Evolutionary conservation across 1,284 basidiomycete genomes (phyloP).

Genomic region (Apiotrichum laibachii): DNA sequence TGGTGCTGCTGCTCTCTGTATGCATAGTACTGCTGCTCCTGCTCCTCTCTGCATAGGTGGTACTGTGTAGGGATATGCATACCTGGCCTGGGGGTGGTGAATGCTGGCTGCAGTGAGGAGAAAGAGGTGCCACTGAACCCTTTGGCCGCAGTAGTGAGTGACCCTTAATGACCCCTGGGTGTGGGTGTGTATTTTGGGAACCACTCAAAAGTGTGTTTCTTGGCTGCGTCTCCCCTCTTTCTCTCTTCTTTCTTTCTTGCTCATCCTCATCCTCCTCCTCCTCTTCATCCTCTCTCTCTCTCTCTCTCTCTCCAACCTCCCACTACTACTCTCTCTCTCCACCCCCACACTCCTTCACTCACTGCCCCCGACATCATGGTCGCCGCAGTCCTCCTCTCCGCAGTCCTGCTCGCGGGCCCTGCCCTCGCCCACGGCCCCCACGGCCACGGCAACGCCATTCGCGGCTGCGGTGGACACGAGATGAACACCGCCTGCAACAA

Average conservation of each 20-base stretch:
- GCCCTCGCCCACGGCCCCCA: slow-evolving; percentile 5
- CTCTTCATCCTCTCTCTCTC: neutral
- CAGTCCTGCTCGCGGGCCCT: slow-evolving; percentile 5
- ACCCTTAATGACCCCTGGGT: too few species aligned
- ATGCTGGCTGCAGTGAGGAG: too few species aligned
- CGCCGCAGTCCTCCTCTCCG: slow-evolving; percentile 2
- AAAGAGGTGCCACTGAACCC: too few species aligned
- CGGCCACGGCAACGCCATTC: neutral
- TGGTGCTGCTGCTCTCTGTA: too few species aligned
- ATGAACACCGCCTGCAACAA: slow-evolving; percentile 12
- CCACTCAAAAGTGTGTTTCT: too few species aligned
- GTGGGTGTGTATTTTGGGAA: too few species aligned
- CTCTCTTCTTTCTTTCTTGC: neutral
- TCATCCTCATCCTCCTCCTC: neutral
- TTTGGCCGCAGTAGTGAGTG: too few species aligned
- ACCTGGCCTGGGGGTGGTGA: too few species aligned
- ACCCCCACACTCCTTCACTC: neutral
- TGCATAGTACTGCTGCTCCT: too few species aligned
- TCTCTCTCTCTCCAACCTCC: neutral
- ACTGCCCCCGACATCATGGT: slow-evolving; percentile 3
- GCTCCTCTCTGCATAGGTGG: too few species aligned
- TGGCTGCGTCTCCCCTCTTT: neutral
- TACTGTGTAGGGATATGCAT: too few species aligned
- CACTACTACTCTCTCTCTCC: too few species aligned
- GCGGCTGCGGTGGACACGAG: slow-evolving; percentile 16